Base-by-base conservation (phyloP, 2,329 filamentous ascomycete species). In the Colletotrichum sp. region DNA sequence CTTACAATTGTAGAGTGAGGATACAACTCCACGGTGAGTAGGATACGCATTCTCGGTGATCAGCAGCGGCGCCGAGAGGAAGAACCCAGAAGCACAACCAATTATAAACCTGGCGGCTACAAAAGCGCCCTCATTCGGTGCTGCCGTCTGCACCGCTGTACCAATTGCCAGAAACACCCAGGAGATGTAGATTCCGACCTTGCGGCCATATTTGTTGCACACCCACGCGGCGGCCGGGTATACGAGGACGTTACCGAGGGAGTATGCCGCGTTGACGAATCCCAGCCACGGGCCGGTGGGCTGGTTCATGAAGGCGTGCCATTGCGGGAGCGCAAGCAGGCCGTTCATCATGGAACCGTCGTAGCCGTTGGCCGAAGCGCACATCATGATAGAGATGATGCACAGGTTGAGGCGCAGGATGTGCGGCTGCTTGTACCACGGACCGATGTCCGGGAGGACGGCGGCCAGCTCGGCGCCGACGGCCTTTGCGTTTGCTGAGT, bases 261-360 rank as follows among this genome's bases (percentile, higher is more conserved):
- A 83, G 83, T 84, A 86, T n/a, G 81, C 84, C 8, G 85, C 83
- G 69, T 84, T 86, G 59, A 87, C 80, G 6, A 84, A 78, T 32
- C 85, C 86, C 4, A 87, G 82, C 30, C 82, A 78, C 27, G 82
- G 80, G 4, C 83, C 84, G 6, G 78, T 61, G 3, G 85, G 86
- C n/a, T 85, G 78, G 32, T 81, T 80, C 66, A 89, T 87, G 70
- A 87, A 87, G 3, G 77, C 71, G 66, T 83, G 82, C 87, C 87
- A 88, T 77, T 85, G 81, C 0, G 81, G 77, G 0, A 87, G 81
- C 6, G 86, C 83, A 69, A 88, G 87, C 0, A 88, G 81, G 7
- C 86, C 87, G 75, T 89, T 89, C 85, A 87, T 87, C 77, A 88
- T 82, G 2, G 85, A 86, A 16, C 82, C 83, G n/a, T 85, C 83